Evolutionary conservation across 2,329 filamentous ascomycete species (phyloP), one percentile per base, ranked within the genome.

Genomic region (Tolypocladium capitatum): DNA sequence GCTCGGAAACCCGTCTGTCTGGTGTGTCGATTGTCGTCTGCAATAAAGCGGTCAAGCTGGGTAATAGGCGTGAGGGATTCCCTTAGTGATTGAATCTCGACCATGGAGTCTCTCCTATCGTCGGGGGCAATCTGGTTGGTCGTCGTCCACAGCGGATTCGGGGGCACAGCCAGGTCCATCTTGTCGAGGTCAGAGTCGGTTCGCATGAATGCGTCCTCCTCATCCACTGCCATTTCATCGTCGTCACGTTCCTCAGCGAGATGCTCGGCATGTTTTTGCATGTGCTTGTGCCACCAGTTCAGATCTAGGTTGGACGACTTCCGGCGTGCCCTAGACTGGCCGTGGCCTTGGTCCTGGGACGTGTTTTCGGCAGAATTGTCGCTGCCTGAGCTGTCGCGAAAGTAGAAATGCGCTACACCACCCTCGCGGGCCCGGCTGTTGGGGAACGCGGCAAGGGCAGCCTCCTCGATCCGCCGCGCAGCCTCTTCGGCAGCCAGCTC

Each of bases 401-500:
- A 79, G 60, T 77, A 74, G 61, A 84, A 88, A 58, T 88, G 84
- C 55, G 83, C 76, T 8, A 86, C 81, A 40, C 79, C 81, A 52
- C 83, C 82, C 56, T 84, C 80, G 52, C 78, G 76, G 36, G 83
- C 74, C 11, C 78, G 76, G 58, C 83, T 85, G 58, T 83, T 83
- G 58, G 84, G 84, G 59, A 88, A 90, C 1, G 84, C 86, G 35
- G 82, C 81, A 60, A 89, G 73, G 43, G 83, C 85, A 58, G 80
- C 74, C 56, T 94, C 86, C 52, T 84, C 80, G 53, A 96, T 71
- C 62, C 91, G 84, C 58, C 82, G 80, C 62, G 92, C 83, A 9
- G 85, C 86, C 58, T 88, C 83, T 58, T 81, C 83, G 45, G 86
- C 86, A 40, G 89, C 86, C 49, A 94, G 71, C 48, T 85, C 81